These are phyloP conservation scores for Vanderwaltozyma yarrowii DNA, from an alignment of 805 yeast genomes.

Conservation along the genomic window DNA sequence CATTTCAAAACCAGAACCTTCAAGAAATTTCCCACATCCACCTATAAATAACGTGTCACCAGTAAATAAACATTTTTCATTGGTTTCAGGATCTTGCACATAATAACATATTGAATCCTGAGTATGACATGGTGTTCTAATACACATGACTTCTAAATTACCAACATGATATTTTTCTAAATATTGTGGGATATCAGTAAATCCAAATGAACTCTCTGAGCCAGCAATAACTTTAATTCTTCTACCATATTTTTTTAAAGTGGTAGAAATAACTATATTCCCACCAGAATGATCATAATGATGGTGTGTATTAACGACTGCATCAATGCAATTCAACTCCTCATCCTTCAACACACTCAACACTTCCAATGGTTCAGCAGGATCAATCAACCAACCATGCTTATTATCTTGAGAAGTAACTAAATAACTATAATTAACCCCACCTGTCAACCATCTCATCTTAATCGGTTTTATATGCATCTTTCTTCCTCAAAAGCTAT, in stretches of 20 bases:
- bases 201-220: conserved; percentile 38
- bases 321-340: conserved; percentile 41
- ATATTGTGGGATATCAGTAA: conserved; percentile 60
- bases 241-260: conserved; percentile 26
- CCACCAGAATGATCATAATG: conserved; percentile 95
- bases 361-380: conserved; percentile 76
- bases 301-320: conserved; percentile 91
- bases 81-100: conserved; percentile 49
- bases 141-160: conserved; percentile 56
- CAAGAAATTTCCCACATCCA: conserved; percentile 96
- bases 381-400: conserved; percentile 79
- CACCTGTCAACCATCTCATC: conserved; percentile 92
- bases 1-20: conserved; percentile 81
- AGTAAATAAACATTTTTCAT: conserved; percentile 70
- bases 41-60: conserved; percentile 92
- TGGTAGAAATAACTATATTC: conserved; percentile 33
- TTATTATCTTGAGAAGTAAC: conserved; percentile 49
- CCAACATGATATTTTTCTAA: conserved; percentile 42
- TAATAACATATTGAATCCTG: conserved; percentile 89
- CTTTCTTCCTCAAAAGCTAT: conserved; percentile 25
- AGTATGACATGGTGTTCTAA: conserved; percentile 96
- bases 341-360: conserved; percentile 35
- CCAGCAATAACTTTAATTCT: conserved; percentile 70
- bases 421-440: conserved; percentile 72
- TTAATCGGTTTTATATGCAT: conserved; percentile 81